These are phyloP conservation scores for Urochloa ruziziensis DNA, from an alignment of 176 grass and related monocot genomes.

Conservation along the genomic window DNA sequence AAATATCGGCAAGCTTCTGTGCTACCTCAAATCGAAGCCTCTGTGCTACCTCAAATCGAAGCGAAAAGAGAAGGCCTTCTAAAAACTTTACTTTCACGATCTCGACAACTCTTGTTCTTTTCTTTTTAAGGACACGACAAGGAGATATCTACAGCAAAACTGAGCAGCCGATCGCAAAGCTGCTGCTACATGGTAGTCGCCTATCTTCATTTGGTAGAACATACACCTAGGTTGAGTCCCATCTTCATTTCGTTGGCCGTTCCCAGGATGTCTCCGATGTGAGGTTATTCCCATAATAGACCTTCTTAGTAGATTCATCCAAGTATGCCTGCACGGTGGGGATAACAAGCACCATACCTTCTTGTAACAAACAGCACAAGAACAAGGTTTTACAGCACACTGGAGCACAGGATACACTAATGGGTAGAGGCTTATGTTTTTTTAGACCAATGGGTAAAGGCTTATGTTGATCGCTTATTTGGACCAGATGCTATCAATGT, in stretches of 20 bases:
- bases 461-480: neutral
- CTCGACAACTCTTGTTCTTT: neutral
- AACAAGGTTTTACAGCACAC: neutral
- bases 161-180: neutral
- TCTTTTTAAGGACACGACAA: neutral
- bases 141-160: slow-evolving; percentile 39
- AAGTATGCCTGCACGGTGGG: slow-evolving; percentile 59
- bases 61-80: neutral
- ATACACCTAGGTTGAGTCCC: neutral
- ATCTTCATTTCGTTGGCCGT: slow-evolving; percentile 47
- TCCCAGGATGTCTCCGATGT: slow-evolving; percentile 76
- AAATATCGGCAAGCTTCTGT: no score
- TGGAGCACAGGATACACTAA: neutral
- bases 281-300: slow-evolving; percentile 84
- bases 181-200: neutral
- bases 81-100: neutral
- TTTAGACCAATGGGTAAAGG: no score
- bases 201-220: slow-evolving; percentile 36
- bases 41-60: neutral
- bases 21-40: neutral
- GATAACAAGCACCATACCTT: neutral
- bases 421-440: no score
- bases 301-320: slow-evolving; percentile 71
- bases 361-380: neutral
- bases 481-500: neutral